Evolutionary conservation across 2,329 filamentous ascomycete genomes (phyloP).

Genomic region (Nectriaceae sp.): DNA sequence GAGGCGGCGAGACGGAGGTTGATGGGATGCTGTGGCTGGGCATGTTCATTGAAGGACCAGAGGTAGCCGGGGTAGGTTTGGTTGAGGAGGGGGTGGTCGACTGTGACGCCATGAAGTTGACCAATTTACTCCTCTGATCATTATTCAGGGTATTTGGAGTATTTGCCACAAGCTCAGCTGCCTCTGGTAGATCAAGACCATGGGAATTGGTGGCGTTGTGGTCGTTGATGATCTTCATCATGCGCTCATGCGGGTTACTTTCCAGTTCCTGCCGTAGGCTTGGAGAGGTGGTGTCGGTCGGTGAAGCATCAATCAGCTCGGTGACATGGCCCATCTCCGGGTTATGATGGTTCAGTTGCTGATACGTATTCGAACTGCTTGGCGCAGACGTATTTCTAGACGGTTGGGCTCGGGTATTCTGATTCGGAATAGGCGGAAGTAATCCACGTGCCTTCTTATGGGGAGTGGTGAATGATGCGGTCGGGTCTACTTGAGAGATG

Average conservation of each 20-base stretch:
- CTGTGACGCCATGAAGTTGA: constrained; percentile 60
- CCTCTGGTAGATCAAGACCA: constrained; percentile 55
- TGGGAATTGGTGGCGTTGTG: constrained; percentile 57
- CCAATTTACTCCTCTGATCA: constrained; percentile 60
- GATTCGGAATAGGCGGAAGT: constrained; percentile 54
- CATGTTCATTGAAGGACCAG: constrained; percentile 20
- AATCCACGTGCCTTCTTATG: constrained; percentile 56
- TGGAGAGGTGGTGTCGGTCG: constrained; percentile 47
- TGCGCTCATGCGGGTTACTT: constrained; percentile 59
- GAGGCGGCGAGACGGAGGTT: constrained; percentile 29
- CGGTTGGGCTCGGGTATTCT: constrained; percentile 29
- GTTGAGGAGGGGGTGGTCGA: constrained; percentile 27
- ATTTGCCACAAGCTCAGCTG: constrained; percentile 51
- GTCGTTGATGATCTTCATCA: constrained; percentile 67
- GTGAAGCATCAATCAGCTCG: constrained; percentile 58
- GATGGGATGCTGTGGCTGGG: constrained; percentile 19
- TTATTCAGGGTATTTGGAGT: constrained; percentile 55
- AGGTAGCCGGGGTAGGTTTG: constrained; percentile 21
- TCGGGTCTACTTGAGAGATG: constrained; percentile 45
- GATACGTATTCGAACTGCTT: constrained; percentile 20
- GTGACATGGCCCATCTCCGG: constrained; percentile 59
- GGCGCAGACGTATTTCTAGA: constrained; percentile 23
- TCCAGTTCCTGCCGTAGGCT: constrained; percentile 58
- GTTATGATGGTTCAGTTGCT: constrained; percentile 32
- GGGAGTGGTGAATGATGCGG: constrained; percentile 40